Evolutionary conservation across 495 filamentous ascomycete genomes (phyloP).

Genomic region (Tuber calosporum): DNA sequence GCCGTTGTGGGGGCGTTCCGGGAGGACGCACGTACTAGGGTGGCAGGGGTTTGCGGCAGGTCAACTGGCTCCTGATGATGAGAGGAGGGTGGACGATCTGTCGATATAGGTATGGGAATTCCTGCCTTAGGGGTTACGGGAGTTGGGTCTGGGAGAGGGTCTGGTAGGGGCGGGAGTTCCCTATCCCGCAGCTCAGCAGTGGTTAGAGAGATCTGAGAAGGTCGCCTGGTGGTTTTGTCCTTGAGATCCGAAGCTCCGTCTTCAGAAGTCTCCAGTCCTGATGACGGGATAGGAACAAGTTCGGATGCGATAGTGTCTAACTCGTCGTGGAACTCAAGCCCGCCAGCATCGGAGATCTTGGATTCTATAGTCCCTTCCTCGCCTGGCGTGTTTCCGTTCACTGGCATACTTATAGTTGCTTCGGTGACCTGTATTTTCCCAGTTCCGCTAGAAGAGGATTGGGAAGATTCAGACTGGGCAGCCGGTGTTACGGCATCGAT

Average conservation of each 20-base stretch:
- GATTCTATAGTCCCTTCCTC: constrained; percentile 30
- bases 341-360: constrained; percentile 30
- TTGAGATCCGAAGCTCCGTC: constrained; percentile 10
- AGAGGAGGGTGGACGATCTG: constrained; percentile 9
- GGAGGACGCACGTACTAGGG: constrained; percentile 29
- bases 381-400: constrained; percentile 27
- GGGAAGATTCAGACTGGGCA: constrained; percentile 20
- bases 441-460: constrained; percentile 9
- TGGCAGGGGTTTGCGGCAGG: constrained; percentile 24
- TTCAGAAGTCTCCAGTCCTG: constrained; percentile 14
- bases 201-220: constrained; percentile 20
- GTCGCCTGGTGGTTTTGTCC: neutral
- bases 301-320: constrained; percentile 23
- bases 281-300: constrained; percentile 5
- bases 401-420: constrained; percentile 28
- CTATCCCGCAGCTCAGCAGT: constrained; percentile 22
- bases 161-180: constrained; percentile 34
- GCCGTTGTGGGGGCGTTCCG: constrained; percentile 22
- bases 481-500: constrained; percentile 14
- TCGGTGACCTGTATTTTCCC: constrained; percentile 22
- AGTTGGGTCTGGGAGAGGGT: constrained; percentile 25
- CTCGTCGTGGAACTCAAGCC: constrained; percentile 27
- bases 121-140: constrained; percentile 29
- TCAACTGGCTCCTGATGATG: constrained; percentile 13
- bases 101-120: constrained; percentile 39